Conservation (phyloP, 164 flowering plant species). For the Cinnamomum chago region DNA sequence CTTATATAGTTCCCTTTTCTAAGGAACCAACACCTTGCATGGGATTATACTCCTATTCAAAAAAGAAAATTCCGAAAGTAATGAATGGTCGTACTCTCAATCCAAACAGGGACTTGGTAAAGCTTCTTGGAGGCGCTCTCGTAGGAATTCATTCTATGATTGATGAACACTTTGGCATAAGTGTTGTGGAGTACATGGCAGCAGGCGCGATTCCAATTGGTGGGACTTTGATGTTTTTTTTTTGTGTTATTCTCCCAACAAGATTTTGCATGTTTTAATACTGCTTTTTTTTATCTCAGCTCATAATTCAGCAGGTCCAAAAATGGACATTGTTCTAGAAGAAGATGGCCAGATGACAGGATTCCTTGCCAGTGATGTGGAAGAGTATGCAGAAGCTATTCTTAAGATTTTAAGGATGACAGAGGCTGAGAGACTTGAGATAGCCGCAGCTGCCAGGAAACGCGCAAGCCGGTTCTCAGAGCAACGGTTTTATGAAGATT, state of each 20-base stretch:
- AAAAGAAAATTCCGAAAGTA: too few relatives aligned
- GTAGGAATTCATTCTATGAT: constrained; percentile 91
- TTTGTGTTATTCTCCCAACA: neutral
- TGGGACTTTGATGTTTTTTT: constrained; percentile 18
- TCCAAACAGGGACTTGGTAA: constrained; percentile 73
- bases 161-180: constrained; percentile 94
- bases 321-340: constrained; percentile 83
- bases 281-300: constrained; percentile 34
- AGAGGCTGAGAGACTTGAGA: constrained; percentile 52
- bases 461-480: constrained; percentile 76
- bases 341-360: constrained; percentile 65
- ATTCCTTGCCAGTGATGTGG: constrained; percentile 59
- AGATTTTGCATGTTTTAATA: neutral
- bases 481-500: constrained; percentile 72
- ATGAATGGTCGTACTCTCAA: too few relatives aligned
- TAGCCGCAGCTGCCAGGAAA: constrained; percentile 81
- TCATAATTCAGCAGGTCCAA: constrained; percentile 93
- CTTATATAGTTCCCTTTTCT: too few relatives aligned
- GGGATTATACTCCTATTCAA: too few relatives aligned
- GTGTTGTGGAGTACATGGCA: constrained; percentile 96
- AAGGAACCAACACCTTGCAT: too few relatives aligned
- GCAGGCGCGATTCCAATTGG: constrained; percentile 97
- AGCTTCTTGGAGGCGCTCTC: constrained; percentile 71
- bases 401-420: constrained; percentile 56
- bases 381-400: constrained; percentile 84